Evolutionary conservation across 2,329 filamentous ascomycete species (phyloP), one percentile per base, ranked within the genome.

Genomic region (Aspergillus costaricaensis): DNA sequence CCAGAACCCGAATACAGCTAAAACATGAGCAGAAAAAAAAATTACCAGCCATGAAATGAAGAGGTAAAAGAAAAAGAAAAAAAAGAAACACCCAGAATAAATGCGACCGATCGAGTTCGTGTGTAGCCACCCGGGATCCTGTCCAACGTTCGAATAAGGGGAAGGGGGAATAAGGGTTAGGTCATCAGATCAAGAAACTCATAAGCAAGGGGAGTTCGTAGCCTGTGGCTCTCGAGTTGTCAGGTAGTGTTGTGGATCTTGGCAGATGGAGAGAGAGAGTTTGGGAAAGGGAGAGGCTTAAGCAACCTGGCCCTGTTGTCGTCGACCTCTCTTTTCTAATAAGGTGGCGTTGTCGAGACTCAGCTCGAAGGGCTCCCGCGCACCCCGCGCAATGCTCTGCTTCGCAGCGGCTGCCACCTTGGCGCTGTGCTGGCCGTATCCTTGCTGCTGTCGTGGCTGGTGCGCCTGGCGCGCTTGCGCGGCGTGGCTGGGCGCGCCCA

Each of bases 321-420:
- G 73, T 52, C 74, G 85, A 27, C 81, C 81, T 65, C 87, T 80
- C 68, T 93, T 86, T 32, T 93, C 93, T 4, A 99, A 81, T 55
- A 99, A 78, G 1, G 93, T 98, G 1, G 95, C 91, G 58, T 95
- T 95, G 66, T 96, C 92, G 39, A 99, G 80, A 72, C 88, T 97
- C 50, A 99, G 84, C 77, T 99, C 95, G 67, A 99, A 99, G 0
- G 90, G 88, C 32, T 91, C 92, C 76, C 89, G 91, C 67, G 90
- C 87, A 64, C 86, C 84, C 32, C 85, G 82, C 48, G 88, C 86
- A 43, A 95, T 91, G 71, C 92, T 91, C 70, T 91, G 88, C 69
- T 90, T 89, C 3, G 92, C 93, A 0, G 93, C 92, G 0, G 91
- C 89, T 0, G 93, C 91, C 0, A 97, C 90, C 1, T 89, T 83